Conservation (phyloP, 257 asterid genomes). For the Nicotiana sylvestris region DNA sequence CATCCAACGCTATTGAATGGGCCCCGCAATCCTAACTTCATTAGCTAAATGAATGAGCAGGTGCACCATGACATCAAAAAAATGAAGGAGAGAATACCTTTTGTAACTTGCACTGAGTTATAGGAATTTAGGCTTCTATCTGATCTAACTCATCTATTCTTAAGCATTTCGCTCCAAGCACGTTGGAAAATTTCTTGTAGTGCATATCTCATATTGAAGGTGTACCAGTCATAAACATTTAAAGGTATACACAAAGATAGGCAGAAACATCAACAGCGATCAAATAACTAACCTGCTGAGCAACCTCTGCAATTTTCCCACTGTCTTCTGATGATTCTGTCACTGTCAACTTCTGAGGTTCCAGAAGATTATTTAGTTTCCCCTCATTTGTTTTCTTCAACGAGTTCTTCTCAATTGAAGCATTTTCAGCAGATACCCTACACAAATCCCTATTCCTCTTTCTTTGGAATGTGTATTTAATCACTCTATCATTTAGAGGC, state of each 20-base stretch:
- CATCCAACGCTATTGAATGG: too few relatives aligned
- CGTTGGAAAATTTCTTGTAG: too few relatives aligned
- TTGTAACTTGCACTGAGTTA: too few relatives aligned
- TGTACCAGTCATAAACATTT: not conserved
- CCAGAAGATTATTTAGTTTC: slow-evolving; percentile 25
- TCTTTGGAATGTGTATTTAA: slow-evolving; percentile 65
- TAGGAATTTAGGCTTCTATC: too few relatives aligned
- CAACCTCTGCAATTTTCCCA: slow-evolving; percentile 49
- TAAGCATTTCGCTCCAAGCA: too few relatives aligned
- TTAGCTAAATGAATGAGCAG: too few relatives aligned
- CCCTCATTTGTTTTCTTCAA: slow-evolving; percentile 10
- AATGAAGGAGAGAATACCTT: too few relatives aligned
- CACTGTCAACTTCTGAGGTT: slow-evolving; percentile 21
- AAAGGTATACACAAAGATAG: not conserved
- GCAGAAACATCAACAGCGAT: not conserved
- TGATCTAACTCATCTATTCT: too few relatives aligned
- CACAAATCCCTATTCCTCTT: slow-evolving; percentile 50
- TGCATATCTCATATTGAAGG: not conserved
- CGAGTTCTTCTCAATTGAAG: slow-evolving; percentile 19
- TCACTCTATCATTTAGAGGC: slow-evolving; percentile 33
- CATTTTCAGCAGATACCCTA: slow-evolving; percentile 21
- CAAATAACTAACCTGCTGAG: slow-evolving; percentile 55
- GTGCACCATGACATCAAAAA: too few relatives aligned
- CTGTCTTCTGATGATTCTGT: slow-evolving; percentile 47
- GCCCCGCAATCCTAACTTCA: too few relatives aligned